Conservation (phyloP, 768 basidiomycete species). For the Holtermannia corniformis region DNA sequence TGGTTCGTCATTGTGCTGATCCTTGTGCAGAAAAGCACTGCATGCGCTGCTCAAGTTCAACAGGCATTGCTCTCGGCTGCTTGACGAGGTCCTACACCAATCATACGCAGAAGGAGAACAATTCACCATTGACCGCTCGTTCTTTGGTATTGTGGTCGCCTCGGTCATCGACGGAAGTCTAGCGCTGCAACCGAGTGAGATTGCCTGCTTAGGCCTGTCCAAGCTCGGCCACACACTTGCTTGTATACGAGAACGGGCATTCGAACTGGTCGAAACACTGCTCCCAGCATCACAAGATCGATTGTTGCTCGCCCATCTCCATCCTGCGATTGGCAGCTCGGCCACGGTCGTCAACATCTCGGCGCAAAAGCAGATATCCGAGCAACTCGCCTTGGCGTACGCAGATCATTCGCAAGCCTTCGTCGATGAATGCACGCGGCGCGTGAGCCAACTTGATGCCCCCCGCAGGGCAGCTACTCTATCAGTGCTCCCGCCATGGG, state of each 20-base stretch:
- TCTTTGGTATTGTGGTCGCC: conserved; percentile 72
- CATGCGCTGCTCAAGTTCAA: conserved; percentile 57
- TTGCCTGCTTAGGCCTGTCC: conserved; percentile 65
- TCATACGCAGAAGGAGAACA: conserved; percentile 50
- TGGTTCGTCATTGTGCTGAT: conserved; percentile 2
- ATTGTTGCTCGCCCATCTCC: conserved; percentile 54
- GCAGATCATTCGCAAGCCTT: conserved; percentile 53
- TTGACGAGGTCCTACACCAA: conserved; percentile 58
- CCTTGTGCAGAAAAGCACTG: conserved; percentile 60
- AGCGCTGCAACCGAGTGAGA: conserved; percentile 65
- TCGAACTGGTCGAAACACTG: conserved; percentile 63
- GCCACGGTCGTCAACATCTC: conserved; percentile 69
- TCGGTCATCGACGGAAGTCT: conserved; percentile 51
- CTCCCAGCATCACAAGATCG: conserved; percentile 57
- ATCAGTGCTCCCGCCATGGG: conserved; percentile 75
- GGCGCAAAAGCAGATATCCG: conserved; percentile 67
- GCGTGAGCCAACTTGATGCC: conserved; percentile 58
- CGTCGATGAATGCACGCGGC: conserved; percentile 59
- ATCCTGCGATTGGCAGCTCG: conserved; percentile 60
- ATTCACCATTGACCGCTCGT: conserved; percentile 41
- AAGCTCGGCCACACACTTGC: conserved; percentile 68
- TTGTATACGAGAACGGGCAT: conserved; percentile 61
- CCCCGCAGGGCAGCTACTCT: conserved; percentile 54
- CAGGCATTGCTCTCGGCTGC: conserved; percentile 50
- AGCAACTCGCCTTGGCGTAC: conserved; percentile 70